Evolutionary conservation across 148 eudicot genomes (phyloP), one percentile per base, ranked within the genome.

Genomic region (Amaranthus cruentus): DNA sequence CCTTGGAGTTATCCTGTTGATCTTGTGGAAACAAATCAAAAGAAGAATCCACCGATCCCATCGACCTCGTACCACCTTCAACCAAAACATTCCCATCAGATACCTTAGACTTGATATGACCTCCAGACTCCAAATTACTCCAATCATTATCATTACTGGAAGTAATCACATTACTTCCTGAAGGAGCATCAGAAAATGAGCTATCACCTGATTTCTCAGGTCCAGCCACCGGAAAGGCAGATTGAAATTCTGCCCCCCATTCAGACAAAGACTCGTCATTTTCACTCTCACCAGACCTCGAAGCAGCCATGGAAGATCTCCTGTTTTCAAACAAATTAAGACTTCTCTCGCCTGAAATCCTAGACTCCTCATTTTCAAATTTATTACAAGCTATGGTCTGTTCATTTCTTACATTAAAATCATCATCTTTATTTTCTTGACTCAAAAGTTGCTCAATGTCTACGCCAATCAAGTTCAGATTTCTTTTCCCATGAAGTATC

Each of bases 231-330:
- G 80, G 55, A 75, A 67, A 74, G 64, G 91, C 83, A 73, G 86
- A 82, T 66, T 88, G 96, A 82, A 95, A 95, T 78, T 91, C 96
- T 10, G 93, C 93, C 70, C 87, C 83, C 98, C 98, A 95, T 76
- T 82, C 88, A 78, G 96, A 85, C 14, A 80, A 82, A 42, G 81
- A 78, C 58, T 79, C 80, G 21, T 67, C 69, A 58, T 67, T 71
- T 62, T 77, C 69, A 59, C 54, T 70, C 74, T 66, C 85, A 75
- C 69, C 66, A 71, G 88, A 75, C 49, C 72, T 80, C 42, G 47
- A 69, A 77, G 64, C 83, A 72, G 76, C 49, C 53, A 46, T 81
- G 63, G 79, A 76, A 56, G 84, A 77, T 54, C 71, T 66, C 54
- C 72, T 71, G 63, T 78, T 79, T 52, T 83, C 82, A 66, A 85